Conservation (phyloP, 331 rosid species). For the Stylosanthes scabra region DNA sequence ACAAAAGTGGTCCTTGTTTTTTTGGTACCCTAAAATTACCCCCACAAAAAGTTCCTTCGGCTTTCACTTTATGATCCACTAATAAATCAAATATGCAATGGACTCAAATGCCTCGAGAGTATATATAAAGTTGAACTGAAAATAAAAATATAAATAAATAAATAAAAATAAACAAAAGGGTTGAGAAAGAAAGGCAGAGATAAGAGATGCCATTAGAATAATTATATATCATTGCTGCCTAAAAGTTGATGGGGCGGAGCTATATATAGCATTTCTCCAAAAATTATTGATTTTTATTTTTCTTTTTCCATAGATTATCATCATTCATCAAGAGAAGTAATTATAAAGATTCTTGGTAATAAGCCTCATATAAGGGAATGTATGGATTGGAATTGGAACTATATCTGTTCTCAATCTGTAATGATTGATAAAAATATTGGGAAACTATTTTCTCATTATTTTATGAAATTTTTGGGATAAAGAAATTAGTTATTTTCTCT, state of each 20-base stretch:
- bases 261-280: conserved; percentile 36
- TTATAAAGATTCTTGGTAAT: conserved; percentile 54
- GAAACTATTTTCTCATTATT: too few species aligned
- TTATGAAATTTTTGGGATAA: too few species aligned
- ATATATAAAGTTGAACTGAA: conserved; percentile 42
- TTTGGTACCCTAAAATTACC: conserved; percentile 42
- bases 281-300: conserved; percentile 32
- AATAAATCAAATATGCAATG: conserved; percentile 31
- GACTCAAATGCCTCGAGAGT: conserved; percentile 39
- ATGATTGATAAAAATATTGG: too few species aligned
- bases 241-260: conserved; percentile 35
- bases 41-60: conserved; percentile 41
- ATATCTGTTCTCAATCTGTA: too few species aligned
- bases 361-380: conserved; percentile 27
- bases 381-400: conserved; percentile 37
- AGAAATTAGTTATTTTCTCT: too few species aligned
- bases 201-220: conserved; percentile 70
- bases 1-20: conserved; percentile 41
- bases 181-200: conserved; percentile 64
- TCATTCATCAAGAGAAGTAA: conserved; percentile 42
- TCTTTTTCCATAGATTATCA: conserved; percentile 9
- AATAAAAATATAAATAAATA: too few species aligned
- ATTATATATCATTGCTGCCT: conserved; percentile 35
- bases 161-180: background rate
- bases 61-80: conserved; percentile 46